phyloP scores from a whole-genome alignment of 139 green algal species.

The Prasinococcaceae sp. region DNA sequence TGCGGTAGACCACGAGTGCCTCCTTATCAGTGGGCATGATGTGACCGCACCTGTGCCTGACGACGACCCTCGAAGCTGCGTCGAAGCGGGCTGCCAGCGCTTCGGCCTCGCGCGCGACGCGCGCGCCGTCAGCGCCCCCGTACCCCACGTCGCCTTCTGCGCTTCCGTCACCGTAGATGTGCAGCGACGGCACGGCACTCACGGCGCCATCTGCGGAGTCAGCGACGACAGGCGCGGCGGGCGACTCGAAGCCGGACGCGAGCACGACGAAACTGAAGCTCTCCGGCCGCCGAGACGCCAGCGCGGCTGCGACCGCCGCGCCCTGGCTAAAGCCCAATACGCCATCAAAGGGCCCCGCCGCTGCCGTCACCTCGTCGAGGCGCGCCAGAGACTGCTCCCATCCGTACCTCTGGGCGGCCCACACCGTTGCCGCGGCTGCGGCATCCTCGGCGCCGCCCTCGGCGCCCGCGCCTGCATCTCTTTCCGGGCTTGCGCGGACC shows the following conservation, averaged over 20 bases:
- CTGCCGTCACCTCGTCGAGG: constrained; percentile 25
- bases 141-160: too few relatives aligned
- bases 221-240: not conserved
- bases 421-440: not conserved
- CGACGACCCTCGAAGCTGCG: not conserved
- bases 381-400: constrained; percentile 33
- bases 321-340: constrained; percentile 73
- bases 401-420: constrained; percentile 36
- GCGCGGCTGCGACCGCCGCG: constrained; percentile 14
- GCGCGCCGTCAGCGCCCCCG: constrained; percentile 4
- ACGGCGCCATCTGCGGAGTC: not conserved
- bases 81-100: not conserved
- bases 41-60: constrained; percentile 5
- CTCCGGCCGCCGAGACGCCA: constrained; percentile 1
- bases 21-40: constrained; percentile 8
- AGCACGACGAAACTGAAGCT: constrained; percentile 16
- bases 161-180: constrained; percentile 12
- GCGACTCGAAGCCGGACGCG: constrained; percentile 15
- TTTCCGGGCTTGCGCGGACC: not conserved
- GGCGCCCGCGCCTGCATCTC: constrained; percentile 8
- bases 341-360: constrained; percentile 52
- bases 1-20: too few relatives aligned
- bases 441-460: constrained; percentile 14
- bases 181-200: constrained; percentile 5
- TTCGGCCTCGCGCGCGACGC: constrained; percentile 1